A percentile compares a stretch with the other conserved stretches of the same genome.
phyloP scores from a whole-genome alignment of 352 stramenopile species.

The Phytophthora constricta region DNA sequence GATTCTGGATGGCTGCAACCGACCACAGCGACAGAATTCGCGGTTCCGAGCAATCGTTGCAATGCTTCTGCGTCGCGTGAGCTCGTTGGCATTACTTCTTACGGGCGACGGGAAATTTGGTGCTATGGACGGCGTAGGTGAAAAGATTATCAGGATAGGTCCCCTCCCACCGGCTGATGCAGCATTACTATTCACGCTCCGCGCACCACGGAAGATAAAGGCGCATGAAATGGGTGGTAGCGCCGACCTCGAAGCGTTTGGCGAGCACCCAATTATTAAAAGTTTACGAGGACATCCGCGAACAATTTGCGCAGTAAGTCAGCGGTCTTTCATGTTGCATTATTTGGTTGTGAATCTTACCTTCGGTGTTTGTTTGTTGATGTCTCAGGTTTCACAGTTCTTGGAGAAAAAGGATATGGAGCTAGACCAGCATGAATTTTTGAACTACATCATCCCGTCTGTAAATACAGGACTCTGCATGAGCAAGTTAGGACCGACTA shows the following conservation, averaged over 20 bases:
- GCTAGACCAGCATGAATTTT: constrained; percentile 81
- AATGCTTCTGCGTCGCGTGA: constrained; percentile 71
- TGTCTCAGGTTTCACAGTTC: constrained; percentile 69
- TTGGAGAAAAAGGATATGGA: constrained; percentile 87
- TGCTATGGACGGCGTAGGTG: constrained; percentile 77
- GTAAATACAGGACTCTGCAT: constrained; percentile 74
- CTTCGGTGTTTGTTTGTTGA: neutral
- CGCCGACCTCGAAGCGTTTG: constrained; percentile 62
- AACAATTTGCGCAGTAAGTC: constrained; percentile 73
- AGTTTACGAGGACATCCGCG: constrained; percentile 65
- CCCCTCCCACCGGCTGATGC: constrained; percentile 69
- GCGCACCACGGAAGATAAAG: constrained; percentile 75
- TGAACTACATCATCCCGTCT: constrained; percentile 83
- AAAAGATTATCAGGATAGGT: constrained; percentile 80
- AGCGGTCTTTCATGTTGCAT: neutral
- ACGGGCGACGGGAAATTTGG: constrained; percentile 79
- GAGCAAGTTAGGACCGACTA: constrained; percentile 33
- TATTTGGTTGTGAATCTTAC: neutral
- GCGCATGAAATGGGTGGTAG: constrained; percentile 82
- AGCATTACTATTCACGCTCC: constrained; percentile 77
- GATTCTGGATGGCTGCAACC: constrained; percentile 82
- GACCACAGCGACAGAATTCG: constrained; percentile 45
- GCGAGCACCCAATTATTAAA: constrained; percentile 71
- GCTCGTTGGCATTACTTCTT: constrained; percentile 62
- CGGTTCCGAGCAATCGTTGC: constrained; percentile 55